Percentiles rank a stretch among this genome's conserved stretches.
phyloP scores from a whole-genome alignment of 306 rosid species.

The Cucumis sativus region DNA sequence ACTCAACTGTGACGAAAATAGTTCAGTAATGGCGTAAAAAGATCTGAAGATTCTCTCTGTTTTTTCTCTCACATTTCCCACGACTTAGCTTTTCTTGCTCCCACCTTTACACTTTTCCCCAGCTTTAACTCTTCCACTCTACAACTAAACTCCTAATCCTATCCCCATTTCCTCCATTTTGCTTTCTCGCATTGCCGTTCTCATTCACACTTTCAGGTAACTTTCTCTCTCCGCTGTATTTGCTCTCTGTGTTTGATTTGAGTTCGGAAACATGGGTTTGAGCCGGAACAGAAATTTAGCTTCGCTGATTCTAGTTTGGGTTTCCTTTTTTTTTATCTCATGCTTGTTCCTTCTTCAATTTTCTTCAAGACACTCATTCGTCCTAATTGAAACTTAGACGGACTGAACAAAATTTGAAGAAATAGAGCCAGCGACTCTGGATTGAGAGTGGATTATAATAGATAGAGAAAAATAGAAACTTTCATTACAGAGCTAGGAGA shows the following conservation, averaged over 20 bases:
- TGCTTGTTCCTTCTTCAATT: background rate
- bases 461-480: background rate
- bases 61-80: background rate
- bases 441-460: background rate
- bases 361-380: background rate
- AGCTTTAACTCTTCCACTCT: background rate
- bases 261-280: background rate
- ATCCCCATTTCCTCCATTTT: background rate
- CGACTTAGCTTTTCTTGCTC: background rate
- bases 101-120: background rate
- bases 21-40: background rate
- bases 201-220: background rate
- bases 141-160: background rate
- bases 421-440: background rate
- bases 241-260: background rate
- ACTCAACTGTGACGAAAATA: background rate
- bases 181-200: background rate
- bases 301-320: background rate
- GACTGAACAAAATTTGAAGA: background rate
- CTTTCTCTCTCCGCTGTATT: background rate
- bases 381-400: background rate
- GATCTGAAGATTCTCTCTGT: background rate
- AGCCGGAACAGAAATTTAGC: background rate
- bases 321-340: background rate
- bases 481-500: background rate